phyloP scores from a whole-genome alignment of 108 stramenopile species.

The Schizochytrium sp. region DNA sequence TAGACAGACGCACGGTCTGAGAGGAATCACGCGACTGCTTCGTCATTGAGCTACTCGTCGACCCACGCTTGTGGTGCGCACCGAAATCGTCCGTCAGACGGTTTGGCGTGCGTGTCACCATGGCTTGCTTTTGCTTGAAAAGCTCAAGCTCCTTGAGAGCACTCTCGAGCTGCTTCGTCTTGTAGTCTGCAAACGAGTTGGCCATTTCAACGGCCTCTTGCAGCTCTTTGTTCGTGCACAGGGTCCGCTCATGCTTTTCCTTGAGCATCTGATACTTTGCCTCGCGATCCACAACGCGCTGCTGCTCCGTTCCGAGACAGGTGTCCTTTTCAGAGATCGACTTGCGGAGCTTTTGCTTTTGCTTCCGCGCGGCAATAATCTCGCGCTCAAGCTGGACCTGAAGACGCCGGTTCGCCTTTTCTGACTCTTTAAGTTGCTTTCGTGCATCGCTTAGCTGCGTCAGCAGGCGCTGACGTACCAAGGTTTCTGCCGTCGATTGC shows the following conservation, averaged over 20 bases:
- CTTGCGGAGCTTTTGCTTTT: background rate
- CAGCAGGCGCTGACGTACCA: background rate
- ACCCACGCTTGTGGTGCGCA: background rate
- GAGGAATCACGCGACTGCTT: background rate
- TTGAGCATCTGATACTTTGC: background rate
- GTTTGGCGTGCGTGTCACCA: too few relatives aligned
- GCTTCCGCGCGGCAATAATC: background rate
- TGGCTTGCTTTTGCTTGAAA: too few relatives aligned
- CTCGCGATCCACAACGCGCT: background rate
- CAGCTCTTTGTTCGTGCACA: slow-evolving; percentile 4
- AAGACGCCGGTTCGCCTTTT: background rate
- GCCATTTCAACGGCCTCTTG: background rate
- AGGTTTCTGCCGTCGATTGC: background rate
- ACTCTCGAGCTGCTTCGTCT: background rate
- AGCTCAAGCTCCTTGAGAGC: background rate
- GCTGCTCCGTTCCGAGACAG: background rate
- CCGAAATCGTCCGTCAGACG: background rate
- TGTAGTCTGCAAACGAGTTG: slow-evolving; percentile 8
- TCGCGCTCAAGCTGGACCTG: background rate
- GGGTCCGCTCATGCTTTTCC: background rate
- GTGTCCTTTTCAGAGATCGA: background rate
- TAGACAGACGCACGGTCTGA: background rate
- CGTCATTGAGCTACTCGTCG: background rate
- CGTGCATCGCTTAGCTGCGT: background rate
- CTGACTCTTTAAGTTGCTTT: background rate